Evolutionary conservation across 768 basidiomycete genomes (phyloP), one percentile per base, ranked within the genome.

Genomic region (Suillus subalutaceus): DNA sequence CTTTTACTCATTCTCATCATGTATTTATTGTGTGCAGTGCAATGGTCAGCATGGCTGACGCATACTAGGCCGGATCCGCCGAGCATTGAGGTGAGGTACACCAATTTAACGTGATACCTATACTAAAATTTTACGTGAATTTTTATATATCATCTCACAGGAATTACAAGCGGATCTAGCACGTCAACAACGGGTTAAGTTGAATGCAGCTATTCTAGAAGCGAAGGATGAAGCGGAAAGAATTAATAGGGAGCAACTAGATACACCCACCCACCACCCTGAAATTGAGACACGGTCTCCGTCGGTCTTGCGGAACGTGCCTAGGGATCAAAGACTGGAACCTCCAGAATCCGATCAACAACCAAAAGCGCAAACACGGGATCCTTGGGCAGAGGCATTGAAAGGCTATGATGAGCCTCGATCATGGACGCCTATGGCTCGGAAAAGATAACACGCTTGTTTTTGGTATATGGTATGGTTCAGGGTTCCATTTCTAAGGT

Each of bases 1-100:
- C 12, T 40, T 57, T 43, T 60, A 1, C 23, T 26, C 44, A 44
- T 26, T 18, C 18, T 16, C 32, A 13, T 38, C 46, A 26, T 26
- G 66, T 68, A 58, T 64, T 13, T 38, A 7, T 40, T 43, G 63
- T 67, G 60, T 64, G 43, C 69, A 92, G 90, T 90, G 20, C 91
- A 93, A 76, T 93, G 91, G 91, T 85, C 82, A 7, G 77, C 89
- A 2, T 92, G 91, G 91, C 75, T 92, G 7, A 85, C 90, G 8
- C 89, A 92, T 69, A 91, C 90, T 4, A 83, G 91, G 6, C 71
- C 68, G 1, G 71, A 85, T 62, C 83, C 90, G 3, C 91, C 91
- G 0, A 86, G 84, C 0, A 69, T 88, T 20, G 82, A 90, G 79
- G 91, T 89, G 66, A 67, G 57, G 80, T 61, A 20, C 16, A 43